Evolutionary conservation across 2,329 filamentous ascomycete genomes (phyloP), one percentile per base, ranked within the genome.

Genomic region (Arthrinium phaeospermum): DNA sequence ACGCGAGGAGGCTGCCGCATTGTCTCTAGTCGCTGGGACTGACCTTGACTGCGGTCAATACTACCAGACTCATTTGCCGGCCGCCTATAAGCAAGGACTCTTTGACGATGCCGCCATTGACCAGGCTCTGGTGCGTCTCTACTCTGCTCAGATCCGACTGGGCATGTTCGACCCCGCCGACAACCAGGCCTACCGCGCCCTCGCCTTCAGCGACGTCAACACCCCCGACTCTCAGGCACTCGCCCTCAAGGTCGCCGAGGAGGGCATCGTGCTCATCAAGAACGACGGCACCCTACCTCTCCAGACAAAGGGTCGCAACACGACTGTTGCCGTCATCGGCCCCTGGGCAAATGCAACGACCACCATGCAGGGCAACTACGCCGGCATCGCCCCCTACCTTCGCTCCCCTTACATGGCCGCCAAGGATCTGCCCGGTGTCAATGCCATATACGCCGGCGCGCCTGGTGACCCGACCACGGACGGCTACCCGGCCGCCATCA

Each of bases 371-470:
- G 77, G 77, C 22, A 79, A 78, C 69, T 79, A 92, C 79, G 83
- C 78, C 72, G 90, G 90, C 41, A 79, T 83, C 2, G 84, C 90
- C 0, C 88, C 89, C 0, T 91, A 88, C 79, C 81, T 88, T 3
- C 85, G 84, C 74, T 86, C 84, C 4, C 89, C 89, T 0, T 81
- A 89, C 0, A 85, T 84, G 44, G 89, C 90, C 8, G 85, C 89
- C 12, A 78, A 85, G 46, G 80, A 85, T 41, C 83, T 86, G 3
- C 83, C 83, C 5, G 80, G 87, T 46, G 81, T 83, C 0, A 84
- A 88, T 30, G 84, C 84, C 74, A 86, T 87, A 69, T 86, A 83
- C 8, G 75, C 71, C 14, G 82, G 82, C 12, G 73, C 80, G 4
- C 75, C 79, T 4, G 74, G 76, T 8, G 76, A 81, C 68, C 78